Evolutionary conservation across 2,329 filamentous ascomycete genomes (phyloP).

Genomic region (Calonectria multiphialidica): DNA sequence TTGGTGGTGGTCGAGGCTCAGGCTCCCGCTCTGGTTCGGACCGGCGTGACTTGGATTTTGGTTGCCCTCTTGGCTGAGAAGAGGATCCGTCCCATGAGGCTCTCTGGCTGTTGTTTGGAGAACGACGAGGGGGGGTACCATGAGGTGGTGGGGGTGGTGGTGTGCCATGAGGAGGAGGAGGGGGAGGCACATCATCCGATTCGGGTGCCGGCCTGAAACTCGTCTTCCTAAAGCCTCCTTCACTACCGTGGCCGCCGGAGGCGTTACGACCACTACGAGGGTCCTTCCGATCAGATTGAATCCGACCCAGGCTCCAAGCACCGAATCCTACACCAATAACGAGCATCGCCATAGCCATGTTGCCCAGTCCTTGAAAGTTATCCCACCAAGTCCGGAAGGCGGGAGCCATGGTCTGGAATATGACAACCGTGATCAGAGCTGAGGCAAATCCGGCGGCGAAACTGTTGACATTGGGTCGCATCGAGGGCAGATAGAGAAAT

Average conservation of each 20-base stretch:
- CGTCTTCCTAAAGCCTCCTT: slow-evolving; percentile 47
- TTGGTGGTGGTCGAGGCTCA: slow-evolving; percentile 42
- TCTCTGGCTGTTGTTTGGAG: slow-evolving; percentile 49
- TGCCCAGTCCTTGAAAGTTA: slow-evolving; percentile 77
- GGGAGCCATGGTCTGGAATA: slow-evolving; percentile 82
- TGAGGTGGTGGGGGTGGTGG: slow-evolving; percentile 54
- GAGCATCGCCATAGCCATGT: slow-evolving; percentile 78
- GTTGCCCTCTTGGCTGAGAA: slow-evolving; percentile 39
- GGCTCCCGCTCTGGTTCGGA: slow-evolving; percentile 37
- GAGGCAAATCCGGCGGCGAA: slow-evolving; percentile 89
- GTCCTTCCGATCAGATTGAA: slow-evolving; percentile 47
- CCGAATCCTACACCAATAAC: slow-evolving; percentile 79
- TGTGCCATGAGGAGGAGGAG: slow-evolving; percentile 46
- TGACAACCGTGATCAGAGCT: slow-evolving; percentile 77
- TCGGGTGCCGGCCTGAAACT: slow-evolving; percentile 48
- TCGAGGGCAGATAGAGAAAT: slow-evolving; percentile 93
- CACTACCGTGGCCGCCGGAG: slow-evolving; percentile 34
- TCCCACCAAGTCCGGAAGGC: slow-evolving; percentile 80
- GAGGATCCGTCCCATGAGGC: slow-evolving; percentile 50
- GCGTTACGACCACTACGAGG: slow-evolving; percentile 36
- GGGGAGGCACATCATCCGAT: slow-evolving; percentile 46
- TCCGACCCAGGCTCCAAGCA: slow-evolving; percentile 74
- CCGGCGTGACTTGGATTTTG: slow-evolving; percentile 26
- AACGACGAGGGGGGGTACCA: slow-evolving; percentile 40
- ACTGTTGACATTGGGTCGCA: slow-evolving; percentile 88